Base-by-base conservation (phyloP, 2,329 filamentous ascomycete genomes). In the Ceratocystis variospora region DNA sequence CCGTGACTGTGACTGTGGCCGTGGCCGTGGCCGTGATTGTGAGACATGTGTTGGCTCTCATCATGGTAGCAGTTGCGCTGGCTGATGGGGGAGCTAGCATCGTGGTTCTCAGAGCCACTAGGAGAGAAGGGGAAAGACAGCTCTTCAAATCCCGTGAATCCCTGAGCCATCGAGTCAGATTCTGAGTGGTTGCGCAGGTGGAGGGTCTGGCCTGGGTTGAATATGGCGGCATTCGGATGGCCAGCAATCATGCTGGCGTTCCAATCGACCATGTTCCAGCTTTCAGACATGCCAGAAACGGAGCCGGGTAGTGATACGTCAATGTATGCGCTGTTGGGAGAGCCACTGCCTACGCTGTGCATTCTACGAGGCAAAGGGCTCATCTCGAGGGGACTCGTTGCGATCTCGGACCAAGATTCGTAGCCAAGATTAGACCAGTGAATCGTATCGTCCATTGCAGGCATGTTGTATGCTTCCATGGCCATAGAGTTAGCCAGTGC, bases 191-290 rank as follows among this genome's bases (percentile, higher is more conserved):
- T 92, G 71, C 92, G 85, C 72, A 96, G 82, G 77, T 96, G 93
- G 63, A 97, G 79, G 0, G 91, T 95, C 77, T 96, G 89, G 69
- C 87, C 85, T 1, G 93, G 93, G 76, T 96, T 96, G 80, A 96
- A 95, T 72, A 96, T 92, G 70, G 89, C 86, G 50, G 79, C 75
- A 69, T 79, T 83, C 63, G 83, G 82, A 37, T 61, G 59, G 19
- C 8, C 28, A 50, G 66, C 61, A 37, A 65, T 68, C 55, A 68
- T 53, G 22, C 62, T 63, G n/a, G 68, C 31, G 46, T 53, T 55
- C 73, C 85, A 83, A 70, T 94, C 89, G 67, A 96, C 86, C 70
- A 88, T 83, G 63, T 84, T 85, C 92, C 92, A 97, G 67, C 90
- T 89, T 71, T 92, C 89, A 10, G 66, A 57, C 22, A 67, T 65